Evolutionary conservation across 257 asterid genomes (phyloP).

Genomic region (Gentiana macrophylla): DNA sequence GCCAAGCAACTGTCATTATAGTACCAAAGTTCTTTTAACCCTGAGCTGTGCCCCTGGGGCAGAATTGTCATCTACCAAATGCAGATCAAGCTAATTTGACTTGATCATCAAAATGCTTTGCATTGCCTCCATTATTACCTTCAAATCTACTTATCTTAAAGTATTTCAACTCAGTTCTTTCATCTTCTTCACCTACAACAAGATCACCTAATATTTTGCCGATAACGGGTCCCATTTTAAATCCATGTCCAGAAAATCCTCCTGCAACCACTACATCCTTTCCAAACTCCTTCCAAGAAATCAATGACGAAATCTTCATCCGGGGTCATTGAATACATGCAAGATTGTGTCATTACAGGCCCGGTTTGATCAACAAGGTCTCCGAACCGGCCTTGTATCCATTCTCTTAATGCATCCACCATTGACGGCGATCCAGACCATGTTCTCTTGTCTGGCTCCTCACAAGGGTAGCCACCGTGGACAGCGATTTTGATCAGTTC

Average conservation of each 20-base stretch:
- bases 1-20: too few species aligned
- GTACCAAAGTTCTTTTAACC: too few species aligned
- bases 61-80: too few species aligned
- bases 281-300: constrained; percentile 70
- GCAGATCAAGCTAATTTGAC: constrained; percentile 16
- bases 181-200: constrained; percentile 29
- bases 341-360: constrained; percentile 58
- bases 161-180: constrained; percentile 36
- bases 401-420: constrained; percentile 19
- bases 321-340: constrained; percentile 92
- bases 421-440: constrained; percentile 28
- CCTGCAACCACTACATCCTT: constrained; percentile 62
- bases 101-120: constrained; percentile 49
- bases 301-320: constrained; percentile 85
- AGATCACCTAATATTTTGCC: constrained; percentile 67
- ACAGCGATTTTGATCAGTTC: constrained; percentile 58
- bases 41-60: too few species aligned
- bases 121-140: constrained; percentile 40
- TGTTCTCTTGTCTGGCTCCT: constrained; percentile 58
- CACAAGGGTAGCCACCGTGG: constrained; percentile 69
- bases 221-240: constrained; percentile 86
- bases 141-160: constrained; percentile 50
- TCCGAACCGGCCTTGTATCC: constrained; percentile 49
- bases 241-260: constrained; percentile 94
- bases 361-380: constrained; percentile 30